Conservation (phyloP, 2,329 filamentous ascomycete species). For the Talaromyces islandicus region DNA sequence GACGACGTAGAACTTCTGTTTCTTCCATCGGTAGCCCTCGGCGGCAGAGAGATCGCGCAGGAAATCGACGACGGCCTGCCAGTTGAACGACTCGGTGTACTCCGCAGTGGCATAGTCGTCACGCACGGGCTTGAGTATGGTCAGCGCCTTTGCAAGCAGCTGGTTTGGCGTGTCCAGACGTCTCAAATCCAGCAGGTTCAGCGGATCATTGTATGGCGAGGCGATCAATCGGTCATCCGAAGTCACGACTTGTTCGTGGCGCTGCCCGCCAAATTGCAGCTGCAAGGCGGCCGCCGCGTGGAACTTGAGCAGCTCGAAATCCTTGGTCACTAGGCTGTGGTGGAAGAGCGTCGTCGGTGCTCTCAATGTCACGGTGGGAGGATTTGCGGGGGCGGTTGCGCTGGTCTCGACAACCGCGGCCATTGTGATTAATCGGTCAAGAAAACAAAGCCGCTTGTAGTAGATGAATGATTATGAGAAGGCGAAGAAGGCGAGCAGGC, state of each 20-base stretch:
- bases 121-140: conserved; percentile 55
- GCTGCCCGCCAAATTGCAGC: conserved; percentile 16
- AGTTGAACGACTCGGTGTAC: conserved; percentile 74
- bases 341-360: conserved; percentile 18
- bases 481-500: neutral
- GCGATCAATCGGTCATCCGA: conserved; percentile 48
- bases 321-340: conserved; percentile 26
- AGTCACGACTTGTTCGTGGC: conserved; percentile 10
- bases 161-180: conserved; percentile 60
- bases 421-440: neutral
- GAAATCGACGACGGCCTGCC: conserved; percentile 56
- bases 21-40: conserved; percentile 52
- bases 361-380: conserved; percentile 7
- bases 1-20: conserved; percentile 72
- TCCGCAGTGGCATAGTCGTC: conserved; percentile 69
- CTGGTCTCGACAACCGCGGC: neutral
- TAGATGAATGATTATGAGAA: neutral
- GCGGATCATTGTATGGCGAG: conserved; percentile 67
- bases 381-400: neutral
- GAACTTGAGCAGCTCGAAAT: conserved; percentile 29
- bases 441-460: neutral
- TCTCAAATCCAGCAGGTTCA: conserved; percentile 67
- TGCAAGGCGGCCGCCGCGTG: conserved; percentile 29
- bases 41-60: conserved; percentile 48
- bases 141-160: conserved; percentile 67